Evolutionary conservation across 164 flowering plant species (phyloP), one percentile per base, ranked within the genome.

Genomic region (Protea cynaroides): DNA sequence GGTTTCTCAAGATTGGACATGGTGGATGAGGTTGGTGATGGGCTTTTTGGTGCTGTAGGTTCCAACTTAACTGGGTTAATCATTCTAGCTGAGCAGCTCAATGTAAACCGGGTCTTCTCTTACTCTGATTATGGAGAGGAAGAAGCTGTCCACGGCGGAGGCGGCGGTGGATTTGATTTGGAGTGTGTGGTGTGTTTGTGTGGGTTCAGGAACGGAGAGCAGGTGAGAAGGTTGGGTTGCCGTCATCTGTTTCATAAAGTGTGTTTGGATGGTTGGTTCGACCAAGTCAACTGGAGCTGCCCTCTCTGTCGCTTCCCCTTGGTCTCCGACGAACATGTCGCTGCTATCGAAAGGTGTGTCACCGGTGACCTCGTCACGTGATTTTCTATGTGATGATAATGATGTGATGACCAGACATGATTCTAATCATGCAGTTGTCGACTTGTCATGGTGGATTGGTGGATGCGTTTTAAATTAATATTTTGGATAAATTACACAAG

Each of bases 231-330:
- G 78, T 79, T 90, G 38, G 75, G 68, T 19, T 90, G 97, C 71
- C 50, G 84, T 67, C 97, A 90, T 69, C 84, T 86, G 19, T 90
- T 90, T 56, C 97, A 90, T 55, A 80, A 75, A 65, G 70, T 60
- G 15, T 90, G 94, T 75, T 75, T 90, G 56, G 94, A 88, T 43
- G 89, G 89, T 0, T 90, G 97, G 94, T 75, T 90, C 14, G 76
- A 75, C 62, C 83, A 78, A 52, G 76, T 70, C 58, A 82, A 86
- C 67, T 76, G 83, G 67, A 81, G 59, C 56, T 90, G 97, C 73
- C 97, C 97, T 11, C 83, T 90, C 11, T 90, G 97, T 59, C 82
- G 97, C 8, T 73, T 79, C 14, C 79, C 82, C 7, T 59, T 84
- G 23, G 65, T 72, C 13, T 56, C 76, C 12, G 72, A 71, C 0